A percentile compares a stretch with the other conserved stretches of the same genome.
Conservation (phyloP, 371 early-diverging fungal species). For the Actinomucor elegans region DNA sequence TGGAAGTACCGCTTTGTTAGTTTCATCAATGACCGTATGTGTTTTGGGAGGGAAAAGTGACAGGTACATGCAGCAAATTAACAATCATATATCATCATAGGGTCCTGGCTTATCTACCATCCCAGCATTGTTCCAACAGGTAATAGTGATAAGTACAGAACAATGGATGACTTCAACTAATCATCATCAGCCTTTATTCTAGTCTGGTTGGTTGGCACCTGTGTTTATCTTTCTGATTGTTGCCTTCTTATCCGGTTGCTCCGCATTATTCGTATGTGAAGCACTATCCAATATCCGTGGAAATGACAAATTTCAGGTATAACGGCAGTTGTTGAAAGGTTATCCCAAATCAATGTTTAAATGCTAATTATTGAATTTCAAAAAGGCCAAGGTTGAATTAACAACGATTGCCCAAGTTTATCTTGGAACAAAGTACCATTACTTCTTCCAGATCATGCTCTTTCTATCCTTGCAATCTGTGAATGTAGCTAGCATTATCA, state of each 20-base stretch:
- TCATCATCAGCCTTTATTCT: not conserved
- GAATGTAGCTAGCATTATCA: conserved; percentile 61
- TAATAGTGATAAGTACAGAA: not conserved
- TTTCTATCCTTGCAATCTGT: conserved; percentile 61
- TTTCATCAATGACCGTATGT: conserved; percentile 47
- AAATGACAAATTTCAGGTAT: conserved; percentile 68
- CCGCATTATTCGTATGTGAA: conserved; percentile 74
- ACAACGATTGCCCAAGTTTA: conserved; percentile 58
- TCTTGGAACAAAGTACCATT: conserved; percentile 54
- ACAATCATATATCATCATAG: conserved; percentile 8
- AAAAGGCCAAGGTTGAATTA: conserved; percentile 52
- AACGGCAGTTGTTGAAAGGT: not conserved
- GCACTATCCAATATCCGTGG: conserved; percentile 78
- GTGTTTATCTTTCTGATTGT: conserved; percentile 45
- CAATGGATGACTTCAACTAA: no score
- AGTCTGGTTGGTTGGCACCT: conserved; percentile 50
- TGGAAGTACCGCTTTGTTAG: conserved; percentile 38
- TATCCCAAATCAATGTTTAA: no score
- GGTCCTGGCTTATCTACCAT: conserved; percentile 49
- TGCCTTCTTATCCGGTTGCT: conserved; percentile 47
- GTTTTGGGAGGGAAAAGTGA: no score
- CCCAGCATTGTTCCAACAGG: conserved; percentile 44
- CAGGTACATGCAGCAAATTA: not conserved
- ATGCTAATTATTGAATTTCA: not conserved
- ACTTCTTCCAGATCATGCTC: conserved; percentile 52